These are phyloP conservation scores for Marasmius tenuissimus DNA, from an alignment of 1,284 basidiomycete genomes.

Conservation along the genomic window DNA sequence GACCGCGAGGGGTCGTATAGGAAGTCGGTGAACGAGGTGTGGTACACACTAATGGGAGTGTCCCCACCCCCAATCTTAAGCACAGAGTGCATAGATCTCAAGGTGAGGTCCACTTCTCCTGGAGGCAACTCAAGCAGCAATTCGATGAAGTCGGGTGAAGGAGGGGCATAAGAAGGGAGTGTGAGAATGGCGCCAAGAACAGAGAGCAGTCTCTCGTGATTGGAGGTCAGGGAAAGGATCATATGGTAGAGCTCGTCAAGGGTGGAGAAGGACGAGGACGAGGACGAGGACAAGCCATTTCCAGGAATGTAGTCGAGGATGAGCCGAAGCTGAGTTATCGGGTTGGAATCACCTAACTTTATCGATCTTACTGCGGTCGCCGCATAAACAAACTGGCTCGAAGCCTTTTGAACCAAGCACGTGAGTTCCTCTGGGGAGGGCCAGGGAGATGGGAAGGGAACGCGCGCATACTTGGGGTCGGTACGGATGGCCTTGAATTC, in stretches of 20 bases:
- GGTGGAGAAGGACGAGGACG: slow-evolving; percentile 6
- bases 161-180: not conserved
- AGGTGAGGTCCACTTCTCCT: not conserved
- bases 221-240: not conserved
- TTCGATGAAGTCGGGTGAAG: not conserved
- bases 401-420: slow-evolving; percentile 19
- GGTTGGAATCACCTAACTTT: slow-evolving; percentile 17
- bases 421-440: slow-evolving; percentile 17
- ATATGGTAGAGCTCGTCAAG: slow-evolving; percentile 19
- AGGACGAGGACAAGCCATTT: not conserved
- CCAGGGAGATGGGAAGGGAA: slow-evolving; percentile 12
- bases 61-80: not conserved
- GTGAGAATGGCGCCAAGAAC: not conserved
- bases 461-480: not conserved
- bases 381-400: slow-evolving; percentile 26
- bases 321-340: slow-evolving; percentile 21
- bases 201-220: not conserved
- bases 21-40: not conserved
- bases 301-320: slow-evolving; percentile 13
- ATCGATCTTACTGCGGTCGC: slow-evolving; percentile 25
- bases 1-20: not conserved
- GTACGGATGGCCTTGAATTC: not conserved
- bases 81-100: not conserved
- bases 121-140: not conserved
- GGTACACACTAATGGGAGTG: not conserved